Percentiles rank a stretch among this genome's conserved stretches.
Evolutionary conservation across 306 rosid genomes (phyloP).

Genomic region (Luffa acutangula): DNA sequence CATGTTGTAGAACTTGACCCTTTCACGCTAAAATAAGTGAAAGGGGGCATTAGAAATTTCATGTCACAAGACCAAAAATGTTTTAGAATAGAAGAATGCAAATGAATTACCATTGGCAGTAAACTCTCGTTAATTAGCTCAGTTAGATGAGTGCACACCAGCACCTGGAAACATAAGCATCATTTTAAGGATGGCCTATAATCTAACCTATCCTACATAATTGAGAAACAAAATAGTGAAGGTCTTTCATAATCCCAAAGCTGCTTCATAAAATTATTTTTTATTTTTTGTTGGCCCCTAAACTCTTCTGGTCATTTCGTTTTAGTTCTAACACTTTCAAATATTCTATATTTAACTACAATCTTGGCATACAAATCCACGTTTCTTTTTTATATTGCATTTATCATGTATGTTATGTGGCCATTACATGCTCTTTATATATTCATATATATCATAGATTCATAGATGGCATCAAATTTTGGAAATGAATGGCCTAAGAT

Average conservation of each 20-base stretch:
- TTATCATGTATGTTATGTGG: neutral
- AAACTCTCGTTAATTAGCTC: conserved; percentile 71
- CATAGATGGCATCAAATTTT: neutral
- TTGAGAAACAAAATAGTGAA: neutral
- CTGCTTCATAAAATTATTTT: neutral
- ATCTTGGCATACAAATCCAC: neutral
- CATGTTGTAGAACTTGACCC: conserved; percentile 72
- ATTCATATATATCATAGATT: neutral
- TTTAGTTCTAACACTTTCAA: neutral
- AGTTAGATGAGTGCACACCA: conserved; percentile 86
- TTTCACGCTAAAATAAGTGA: conserved; percentile 50
- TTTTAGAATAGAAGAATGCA: conserved; percentile 13
- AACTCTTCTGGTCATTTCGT: neutral
- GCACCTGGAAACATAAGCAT: conserved; percentile 45
- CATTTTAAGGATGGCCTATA: neutral
- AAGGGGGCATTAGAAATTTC: neutral
- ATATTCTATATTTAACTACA: neutral
- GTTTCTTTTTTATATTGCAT: neutral
- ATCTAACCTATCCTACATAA: neutral
- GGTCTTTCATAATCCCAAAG: neutral
- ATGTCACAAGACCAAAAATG: neutral
- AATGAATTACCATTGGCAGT: conserved; percentile 40
- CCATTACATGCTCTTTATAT: neutral
- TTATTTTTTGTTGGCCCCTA: neutral
- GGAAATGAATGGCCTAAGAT: neutral